Evolutionary conservation across 1,284 basidiomycete species (phyloP).

Genomic region (Ustilago tritici): DNA sequence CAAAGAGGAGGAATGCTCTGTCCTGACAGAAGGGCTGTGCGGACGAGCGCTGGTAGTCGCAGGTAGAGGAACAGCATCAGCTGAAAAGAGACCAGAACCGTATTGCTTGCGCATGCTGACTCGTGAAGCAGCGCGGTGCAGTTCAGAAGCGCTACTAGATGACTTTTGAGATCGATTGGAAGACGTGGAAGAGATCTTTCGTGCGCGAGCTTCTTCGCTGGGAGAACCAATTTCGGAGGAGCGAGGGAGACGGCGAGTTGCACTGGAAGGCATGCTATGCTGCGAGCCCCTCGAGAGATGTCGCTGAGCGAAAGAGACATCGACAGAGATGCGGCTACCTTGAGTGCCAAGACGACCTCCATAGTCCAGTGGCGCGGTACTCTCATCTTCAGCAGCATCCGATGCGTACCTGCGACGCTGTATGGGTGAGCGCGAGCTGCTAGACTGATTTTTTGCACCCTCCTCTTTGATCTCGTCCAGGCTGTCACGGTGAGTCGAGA

Average conservation of each 20-base stretch:
- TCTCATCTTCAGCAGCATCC: slow-evolving; percentile 43
- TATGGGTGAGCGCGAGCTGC: slow-evolving; percentile 4
- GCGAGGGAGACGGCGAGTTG: slow-evolving; percentile 19
- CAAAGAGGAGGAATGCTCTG: slow-evolving; percentile 22
- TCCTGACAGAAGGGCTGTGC: slow-evolving; percentile 26
- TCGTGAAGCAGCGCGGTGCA: slow-evolving; percentile 54
- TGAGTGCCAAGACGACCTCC: slow-evolving; percentile 39
- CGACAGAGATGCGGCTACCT: slow-evolving; percentile 50
- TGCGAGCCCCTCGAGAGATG: slow-evolving; percentile 33
- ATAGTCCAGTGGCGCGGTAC: slow-evolving; percentile 15
- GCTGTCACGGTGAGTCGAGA: slow-evolving; percentile 22
- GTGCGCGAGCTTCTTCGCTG: slow-evolving; percentile 42
- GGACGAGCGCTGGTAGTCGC: slow-evolving; percentile 6
- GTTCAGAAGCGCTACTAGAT: slow-evolving; percentile 55
- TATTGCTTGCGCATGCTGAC: slow-evolving; percentile 50
- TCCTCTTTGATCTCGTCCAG: slow-evolving; percentile 40
- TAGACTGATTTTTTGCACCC: slow-evolving; percentile 8
- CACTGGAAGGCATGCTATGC: slow-evolving; percentile 43
- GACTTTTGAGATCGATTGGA: slow-evolving; percentile 55
- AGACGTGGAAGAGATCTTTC: slow-evolving; percentile 56
- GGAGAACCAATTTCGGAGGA: slow-evolving; percentile 39
- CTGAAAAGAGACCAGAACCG: slow-evolving; percentile 54
- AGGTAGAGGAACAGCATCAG: slow-evolving; percentile 27
- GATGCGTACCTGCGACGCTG: slow-evolving; percentile 41
- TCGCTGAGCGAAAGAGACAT: slow-evolving; percentile 43